These are phyloP conservation scores for Botryotinia convoluta DNA, from an alignment of 2,329 filamentous ascomycete species.

Conservation along the genomic window DNA sequence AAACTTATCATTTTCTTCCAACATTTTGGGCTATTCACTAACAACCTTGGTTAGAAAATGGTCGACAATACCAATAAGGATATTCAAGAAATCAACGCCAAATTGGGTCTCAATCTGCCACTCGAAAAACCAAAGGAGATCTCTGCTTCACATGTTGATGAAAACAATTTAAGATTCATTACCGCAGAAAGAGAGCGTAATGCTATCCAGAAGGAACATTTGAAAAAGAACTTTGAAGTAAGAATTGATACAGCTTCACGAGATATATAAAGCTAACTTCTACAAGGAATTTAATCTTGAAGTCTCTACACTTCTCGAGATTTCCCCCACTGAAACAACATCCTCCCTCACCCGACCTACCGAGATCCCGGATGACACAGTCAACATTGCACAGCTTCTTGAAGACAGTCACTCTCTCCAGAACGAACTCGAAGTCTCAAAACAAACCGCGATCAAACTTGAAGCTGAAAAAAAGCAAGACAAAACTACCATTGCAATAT, in stretches of 20 bases:
- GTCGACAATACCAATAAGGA: no score
- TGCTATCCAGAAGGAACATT: background rate
- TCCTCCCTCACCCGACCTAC: no score
- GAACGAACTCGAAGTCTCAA: background rate
- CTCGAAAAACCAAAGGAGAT: background rate
- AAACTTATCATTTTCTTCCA: no score
- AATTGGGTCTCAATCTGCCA: background rate
- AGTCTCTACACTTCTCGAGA: background rate
- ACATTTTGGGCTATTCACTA: no score
- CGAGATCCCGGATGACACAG: background rate
- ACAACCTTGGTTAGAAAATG: no score
- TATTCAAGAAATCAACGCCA: background rate
- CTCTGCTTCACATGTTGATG: background rate
- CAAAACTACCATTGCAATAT: accelerated
- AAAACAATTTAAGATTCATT: background rate
- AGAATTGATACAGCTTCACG: background rate
- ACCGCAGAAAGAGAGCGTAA: accelerated
- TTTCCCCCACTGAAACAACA: no score
- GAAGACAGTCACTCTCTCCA: background rate
- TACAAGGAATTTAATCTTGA: background rate
- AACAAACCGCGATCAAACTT: background rate
- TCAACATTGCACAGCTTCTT: background rate
- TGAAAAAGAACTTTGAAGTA: background rate
- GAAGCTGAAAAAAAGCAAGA: background rate
- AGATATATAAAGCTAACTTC: background rate